phyloP scores from a whole-genome alignment of 371 early-diverging fungal genomes.

The Mortierella sp. region DNA sequence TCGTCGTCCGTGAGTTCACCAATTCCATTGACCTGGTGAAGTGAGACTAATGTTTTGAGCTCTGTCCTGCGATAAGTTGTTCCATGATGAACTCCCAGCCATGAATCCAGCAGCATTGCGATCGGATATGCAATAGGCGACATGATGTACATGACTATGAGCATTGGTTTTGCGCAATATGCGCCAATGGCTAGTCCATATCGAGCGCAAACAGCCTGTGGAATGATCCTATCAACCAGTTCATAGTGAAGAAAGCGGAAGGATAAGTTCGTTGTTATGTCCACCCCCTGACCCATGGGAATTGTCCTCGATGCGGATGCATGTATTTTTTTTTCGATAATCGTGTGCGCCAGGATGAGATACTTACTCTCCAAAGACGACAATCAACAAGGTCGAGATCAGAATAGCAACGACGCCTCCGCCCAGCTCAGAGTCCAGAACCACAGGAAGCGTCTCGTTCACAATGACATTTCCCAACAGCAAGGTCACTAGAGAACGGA shows the following conservation, averaged over 20 bases:
- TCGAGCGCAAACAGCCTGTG: constrained; percentile 73
- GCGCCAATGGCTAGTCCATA: constrained; percentile 88
- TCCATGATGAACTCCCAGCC: constrained; percentile 87
- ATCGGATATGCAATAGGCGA: constrained; percentile 87
- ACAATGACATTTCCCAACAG: constrained; percentile 92
- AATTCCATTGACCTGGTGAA: constrained; percentile 87
- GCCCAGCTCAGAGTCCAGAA: constrained; percentile 83
- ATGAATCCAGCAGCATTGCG: constrained; percentile 79
- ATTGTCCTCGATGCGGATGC: background rate
- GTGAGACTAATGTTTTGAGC: constrained; percentile 90
- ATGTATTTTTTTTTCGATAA: background rate
- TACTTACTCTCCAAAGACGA: constrained; percentile 93
- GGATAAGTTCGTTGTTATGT: background rate
- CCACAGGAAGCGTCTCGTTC: constrained; percentile 95
- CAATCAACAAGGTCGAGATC: constrained; percentile 88
- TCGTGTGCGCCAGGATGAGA: background rate
- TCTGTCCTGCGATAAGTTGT: constrained; percentile 86
- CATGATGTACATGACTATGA: constrained; percentile 78
- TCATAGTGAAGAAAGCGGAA: background rate
- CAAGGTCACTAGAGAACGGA: constrained; percentile 75
- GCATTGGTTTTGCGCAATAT: constrained; percentile 73
- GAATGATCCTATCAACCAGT: constrained; percentile 66
- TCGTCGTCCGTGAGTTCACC: constrained; percentile 92
- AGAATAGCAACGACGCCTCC: constrained; percentile 91
- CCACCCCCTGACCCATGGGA: background rate